phyloP scores from a whole-genome alignment of 169 alveolate genomes.

The Plasmodium sp. region DNA sequence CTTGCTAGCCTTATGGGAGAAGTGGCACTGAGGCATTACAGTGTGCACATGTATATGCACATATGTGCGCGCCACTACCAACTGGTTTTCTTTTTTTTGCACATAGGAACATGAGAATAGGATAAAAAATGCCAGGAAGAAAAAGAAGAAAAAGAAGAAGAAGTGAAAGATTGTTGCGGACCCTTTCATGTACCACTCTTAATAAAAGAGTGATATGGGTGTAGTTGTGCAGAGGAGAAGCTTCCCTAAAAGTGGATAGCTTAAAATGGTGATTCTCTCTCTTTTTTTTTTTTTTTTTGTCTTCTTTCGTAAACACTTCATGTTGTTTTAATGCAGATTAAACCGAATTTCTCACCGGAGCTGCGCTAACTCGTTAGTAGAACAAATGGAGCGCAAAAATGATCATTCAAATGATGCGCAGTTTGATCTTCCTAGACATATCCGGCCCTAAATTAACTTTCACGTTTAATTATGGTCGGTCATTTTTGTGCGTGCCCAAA shows the following conservation, averaged over 20 bases:
- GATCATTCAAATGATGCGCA: neutral
- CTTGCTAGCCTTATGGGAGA: neutral
- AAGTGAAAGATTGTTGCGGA: neutral
- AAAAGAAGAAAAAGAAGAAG: conserved; percentile 54
- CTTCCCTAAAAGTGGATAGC: neutral
- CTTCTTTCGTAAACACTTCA: neutral
- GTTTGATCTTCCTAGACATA: neutral
- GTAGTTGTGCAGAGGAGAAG: neutral
- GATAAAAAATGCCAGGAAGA: conserved; percentile 4
- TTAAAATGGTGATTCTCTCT: neutral
- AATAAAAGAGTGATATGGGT: neutral
- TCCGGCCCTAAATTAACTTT: neutral
- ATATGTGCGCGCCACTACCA: neutral
- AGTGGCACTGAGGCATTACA: neutral
- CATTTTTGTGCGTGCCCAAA: neutral
- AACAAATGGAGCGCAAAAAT: neutral
- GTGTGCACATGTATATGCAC: neutral
- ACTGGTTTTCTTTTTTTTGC: neutral
- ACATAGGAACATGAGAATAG: conserved; percentile 67
- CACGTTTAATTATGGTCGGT: neutral
- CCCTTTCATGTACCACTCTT: neutral
- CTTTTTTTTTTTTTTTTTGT: neutral
- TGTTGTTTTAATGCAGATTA: neutral
- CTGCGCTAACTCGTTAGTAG: neutral
- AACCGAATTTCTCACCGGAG: neutral